phyloP scores from a whole-genome alignment of 2,329 filamentous ascomycete genomes.

The Fusarium globosum region DNA sequence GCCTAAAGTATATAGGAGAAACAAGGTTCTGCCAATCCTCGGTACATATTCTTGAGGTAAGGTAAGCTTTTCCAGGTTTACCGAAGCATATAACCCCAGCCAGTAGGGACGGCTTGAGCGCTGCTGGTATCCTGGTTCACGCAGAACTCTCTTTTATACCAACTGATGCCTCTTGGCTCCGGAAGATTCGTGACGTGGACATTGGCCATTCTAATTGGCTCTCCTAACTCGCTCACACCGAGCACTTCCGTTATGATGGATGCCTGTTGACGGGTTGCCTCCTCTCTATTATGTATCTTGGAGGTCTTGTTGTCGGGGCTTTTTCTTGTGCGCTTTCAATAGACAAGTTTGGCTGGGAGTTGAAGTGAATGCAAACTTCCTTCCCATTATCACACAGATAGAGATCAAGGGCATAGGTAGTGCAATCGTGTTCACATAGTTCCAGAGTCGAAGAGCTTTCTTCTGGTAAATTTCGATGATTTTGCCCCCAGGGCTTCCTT shows the following conservation, averaged over 20 bases:
- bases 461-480: accelerated
- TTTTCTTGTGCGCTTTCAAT: too few relatives aligned
- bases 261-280: too few relatives aligned
- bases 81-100: not conserved
- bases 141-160: accelerated
- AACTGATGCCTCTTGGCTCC: not conserved
- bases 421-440: not conserved
- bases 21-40: not conserved
- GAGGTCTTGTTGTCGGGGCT: accelerated
- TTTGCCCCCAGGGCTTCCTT: accelerated
- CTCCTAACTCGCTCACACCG: not conserved
- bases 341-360: accelerated
- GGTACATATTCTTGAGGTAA: not conserved
- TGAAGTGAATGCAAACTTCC: too few relatives aligned
- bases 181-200: accelerated
- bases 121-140: accelerated
- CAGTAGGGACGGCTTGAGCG: accelerated
- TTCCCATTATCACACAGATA: not conserved
- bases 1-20: not conserved
- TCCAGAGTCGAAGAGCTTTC: accelerated
- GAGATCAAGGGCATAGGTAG: not conserved
- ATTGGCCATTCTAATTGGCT: not conserved
- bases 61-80: not conserved
- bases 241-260: not conserved
- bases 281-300: accelerated